A percentile compares a stretch with the other conserved stretches of the same genome.
phyloP scores from a whole-genome alignment of 768 basidiomycete species.

The Suillus paluster region DNA sequence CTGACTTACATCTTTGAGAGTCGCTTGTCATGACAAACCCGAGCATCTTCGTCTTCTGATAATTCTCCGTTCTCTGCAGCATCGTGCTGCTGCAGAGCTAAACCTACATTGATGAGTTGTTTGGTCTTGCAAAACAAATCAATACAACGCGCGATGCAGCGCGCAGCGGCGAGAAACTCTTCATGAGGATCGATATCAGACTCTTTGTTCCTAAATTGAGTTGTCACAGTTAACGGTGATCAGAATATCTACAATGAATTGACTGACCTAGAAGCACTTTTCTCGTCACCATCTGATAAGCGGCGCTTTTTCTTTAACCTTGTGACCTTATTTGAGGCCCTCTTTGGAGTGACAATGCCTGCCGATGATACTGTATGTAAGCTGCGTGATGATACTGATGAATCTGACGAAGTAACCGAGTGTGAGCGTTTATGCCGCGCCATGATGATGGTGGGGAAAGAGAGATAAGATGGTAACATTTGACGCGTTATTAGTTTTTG shows the following conservation, averaged over 20 bases:
- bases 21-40: not conserved
- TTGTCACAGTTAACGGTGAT: not conserved
- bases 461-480: not conserved
- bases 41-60: not conserved
- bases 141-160: conserved; percentile 6
- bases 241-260: not conserved
- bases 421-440: not conserved
- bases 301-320: not conserved
- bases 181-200: not conserved
- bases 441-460: not conserved
- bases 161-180: not conserved
- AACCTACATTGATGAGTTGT: not conserved
- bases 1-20: conserved; percentile 5
- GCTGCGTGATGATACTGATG: not conserved
- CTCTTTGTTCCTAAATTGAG: not conserved
- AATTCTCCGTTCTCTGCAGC: conserved; percentile 5
- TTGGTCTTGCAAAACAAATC: conserved; percentile 12
- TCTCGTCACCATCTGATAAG: not conserved
- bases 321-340: not conserved
- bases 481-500: too few species aligned
- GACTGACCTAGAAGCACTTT: not conserved
- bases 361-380: not conserved
- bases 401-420: not conserved
- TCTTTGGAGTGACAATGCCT: not conserved
- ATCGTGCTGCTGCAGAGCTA: not conserved